Percentiles rank a stretch among this genome's conserved stretches.
Conservation (phyloP, 768 basidiomycete genomes). For the Auriscalpium microsporum region DNA sequence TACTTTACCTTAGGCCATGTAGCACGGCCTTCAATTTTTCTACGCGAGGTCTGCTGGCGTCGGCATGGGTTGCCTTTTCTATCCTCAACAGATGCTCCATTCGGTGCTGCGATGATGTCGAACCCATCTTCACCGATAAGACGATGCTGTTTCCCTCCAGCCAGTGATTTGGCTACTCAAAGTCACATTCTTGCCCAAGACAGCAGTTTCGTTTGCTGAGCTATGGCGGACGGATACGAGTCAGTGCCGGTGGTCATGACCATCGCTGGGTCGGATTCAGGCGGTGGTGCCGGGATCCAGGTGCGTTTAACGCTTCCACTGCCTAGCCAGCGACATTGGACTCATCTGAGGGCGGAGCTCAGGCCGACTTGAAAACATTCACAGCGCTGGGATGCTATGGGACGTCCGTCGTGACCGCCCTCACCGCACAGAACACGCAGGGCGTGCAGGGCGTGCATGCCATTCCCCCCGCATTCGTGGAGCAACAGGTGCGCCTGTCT, state of each 20-base stretch:
- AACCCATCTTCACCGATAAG: too few relatives aligned
- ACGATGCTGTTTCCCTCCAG: too few relatives aligned
- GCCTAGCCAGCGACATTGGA: not conserved
- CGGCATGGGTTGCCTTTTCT: too few relatives aligned
- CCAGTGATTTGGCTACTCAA: not conserved
- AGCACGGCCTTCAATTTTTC: too few relatives aligned
- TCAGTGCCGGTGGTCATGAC: conserved; percentile 41
- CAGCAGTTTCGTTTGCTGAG: too few relatives aligned
- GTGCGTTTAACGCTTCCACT: conserved; percentile 27
- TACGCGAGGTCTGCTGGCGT: too few relatives aligned
- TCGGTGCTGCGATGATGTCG: too few relatives aligned
- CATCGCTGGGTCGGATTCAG: conserved; percentile 75
- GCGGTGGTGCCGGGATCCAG: conserved; percentile 88
- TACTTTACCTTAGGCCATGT: too few relatives aligned
- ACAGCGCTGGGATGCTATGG: conserved; percentile 75
- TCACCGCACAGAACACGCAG: conserved; percentile 84
- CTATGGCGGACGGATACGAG: not conserved
- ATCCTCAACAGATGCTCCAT: too few relatives aligned
- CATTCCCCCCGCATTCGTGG: conserved; percentile 60
- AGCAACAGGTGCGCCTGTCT: conserved; percentile 53
- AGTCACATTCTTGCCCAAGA: not conserved
- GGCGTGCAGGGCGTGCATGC: conserved; percentile 74
- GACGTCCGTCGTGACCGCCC: conserved; percentile 71
- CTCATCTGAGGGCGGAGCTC: not conserved
- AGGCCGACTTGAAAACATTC: conserved; percentile 87